Percentiles rank a stretch among this genome's conserved stretches.
Conservation (phyloP, 23 red algal genomes). For the Agarophyton chilense region DNA sequence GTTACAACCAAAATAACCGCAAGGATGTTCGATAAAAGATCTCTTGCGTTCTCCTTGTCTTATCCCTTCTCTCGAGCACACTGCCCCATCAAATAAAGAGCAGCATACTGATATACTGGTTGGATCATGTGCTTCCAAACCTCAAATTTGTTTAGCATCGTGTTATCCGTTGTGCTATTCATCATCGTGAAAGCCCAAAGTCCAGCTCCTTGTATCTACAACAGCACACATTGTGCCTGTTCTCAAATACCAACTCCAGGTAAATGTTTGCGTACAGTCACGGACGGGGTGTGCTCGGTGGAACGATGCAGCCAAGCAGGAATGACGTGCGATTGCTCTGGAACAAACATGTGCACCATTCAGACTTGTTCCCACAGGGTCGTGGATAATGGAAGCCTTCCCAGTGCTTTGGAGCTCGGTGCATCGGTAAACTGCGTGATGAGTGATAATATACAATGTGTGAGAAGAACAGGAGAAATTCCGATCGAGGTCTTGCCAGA, state of each 20-base stretch:
- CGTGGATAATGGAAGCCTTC: background rate
- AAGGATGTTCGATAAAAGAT: no score
- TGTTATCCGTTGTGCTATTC: background rate
- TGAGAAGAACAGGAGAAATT: conserved; percentile 23
- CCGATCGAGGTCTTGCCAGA: background rate
- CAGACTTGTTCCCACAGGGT: background rate
- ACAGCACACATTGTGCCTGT: conserved; percentile 40
- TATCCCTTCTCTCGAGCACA: no score
- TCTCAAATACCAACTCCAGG: conserved; percentile 12
- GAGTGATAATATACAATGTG: conserved; percentile 29
- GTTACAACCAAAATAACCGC: background rate
- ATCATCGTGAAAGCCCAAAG: conserved; percentile 8
- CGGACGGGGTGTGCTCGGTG: conserved; percentile 21
- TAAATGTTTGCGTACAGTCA: conserved; percentile 20
- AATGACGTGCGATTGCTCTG: conserved; percentile 39
- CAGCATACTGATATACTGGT: background rate
- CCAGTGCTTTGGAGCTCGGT: background rate
- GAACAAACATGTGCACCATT: conserved; percentile 36
- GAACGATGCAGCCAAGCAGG: background rate
- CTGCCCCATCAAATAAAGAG: no score
- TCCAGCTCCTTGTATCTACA: conserved; percentile 20
- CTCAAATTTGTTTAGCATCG: background rate
- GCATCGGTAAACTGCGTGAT: background rate
- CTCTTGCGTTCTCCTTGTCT: no score
- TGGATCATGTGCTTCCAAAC: background rate